Conservation (phyloP, 768 basidiomycete species). For the Cyathus striatus region DNA sequence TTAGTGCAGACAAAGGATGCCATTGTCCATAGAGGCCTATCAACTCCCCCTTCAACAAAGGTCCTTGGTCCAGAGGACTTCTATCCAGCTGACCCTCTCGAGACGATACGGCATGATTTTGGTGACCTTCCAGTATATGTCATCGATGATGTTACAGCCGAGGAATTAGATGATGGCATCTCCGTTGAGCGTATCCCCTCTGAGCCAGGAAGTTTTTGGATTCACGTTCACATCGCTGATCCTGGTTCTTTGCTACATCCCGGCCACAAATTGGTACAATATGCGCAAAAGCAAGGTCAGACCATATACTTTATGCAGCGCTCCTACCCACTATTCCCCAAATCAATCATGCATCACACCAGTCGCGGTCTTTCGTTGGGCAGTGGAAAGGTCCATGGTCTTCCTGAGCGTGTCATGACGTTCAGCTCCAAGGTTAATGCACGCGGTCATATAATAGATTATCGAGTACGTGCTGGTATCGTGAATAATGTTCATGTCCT, state of each 20-base stretch:
- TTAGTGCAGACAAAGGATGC: conserved; percentile 19
- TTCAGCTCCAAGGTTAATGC: conserved; percentile 72
- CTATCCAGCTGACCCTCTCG: conserved; percentile 57
- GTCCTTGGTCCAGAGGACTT: conserved; percentile 62
- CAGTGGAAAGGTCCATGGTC: conserved; percentile 18
- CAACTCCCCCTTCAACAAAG: conserved; percentile 14
- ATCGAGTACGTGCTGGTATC: conserved; percentile 64
- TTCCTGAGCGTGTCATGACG: conserved; percentile 59
- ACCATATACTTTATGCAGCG: conserved; percentile 65
- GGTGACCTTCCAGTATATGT: conserved; percentile 78
- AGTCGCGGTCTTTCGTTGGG: conserved; percentile 36
- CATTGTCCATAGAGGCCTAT: conserved; percentile 15
- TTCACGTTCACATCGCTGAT: conserved; percentile 92
- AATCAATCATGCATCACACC: conserved; percentile 40
- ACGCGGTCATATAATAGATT: conserved; percentile 63
- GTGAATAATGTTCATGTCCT: conserved; percentile 62
- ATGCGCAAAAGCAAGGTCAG: conserved; percentile 46
- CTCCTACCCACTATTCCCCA: conserved; percentile 72
- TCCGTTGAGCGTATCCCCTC: conserved; percentile 68
- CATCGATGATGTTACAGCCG: conserved; percentile 73
- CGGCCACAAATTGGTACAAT: conserved; percentile 51
- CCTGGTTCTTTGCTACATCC: conserved; percentile 79
- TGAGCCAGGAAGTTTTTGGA: conserved; percentile 63
- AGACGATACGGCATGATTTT: conserved; percentile 80
- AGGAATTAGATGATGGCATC: conserved; percentile 92